phyloP scores from a whole-genome alignment of 495 filamentous ascomycete genomes.

The Penicillium robsamsonii region DNA sequence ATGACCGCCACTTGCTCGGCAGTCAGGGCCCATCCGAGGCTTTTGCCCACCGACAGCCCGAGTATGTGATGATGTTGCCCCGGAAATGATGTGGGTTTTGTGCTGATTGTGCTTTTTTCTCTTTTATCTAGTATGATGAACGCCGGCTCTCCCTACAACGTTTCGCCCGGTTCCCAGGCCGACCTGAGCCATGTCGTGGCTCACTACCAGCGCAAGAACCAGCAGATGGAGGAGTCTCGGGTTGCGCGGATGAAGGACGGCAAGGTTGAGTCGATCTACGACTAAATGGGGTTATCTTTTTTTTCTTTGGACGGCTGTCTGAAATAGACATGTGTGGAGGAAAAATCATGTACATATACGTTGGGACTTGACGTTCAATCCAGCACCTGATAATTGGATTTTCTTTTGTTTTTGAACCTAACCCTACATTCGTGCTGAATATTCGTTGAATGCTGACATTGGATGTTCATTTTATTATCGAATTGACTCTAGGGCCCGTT shows the following conservation, averaged over 20 bases:
- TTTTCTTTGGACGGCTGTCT: constrained; percentile 25
- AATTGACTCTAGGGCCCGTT: neutral
- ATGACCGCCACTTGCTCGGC: constrained; percentile 64
- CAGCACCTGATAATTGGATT: constrained; percentile 31
- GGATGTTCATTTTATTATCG: neutral
- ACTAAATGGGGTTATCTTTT: constrained; percentile 30
- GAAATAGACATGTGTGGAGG: constrained; percentile 29
- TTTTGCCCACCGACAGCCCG: constrained; percentile 60
- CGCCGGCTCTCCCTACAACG: constrained; percentile 59
- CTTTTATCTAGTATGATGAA: constrained; percentile 43
- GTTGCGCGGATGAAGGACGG: constrained; percentile 45
- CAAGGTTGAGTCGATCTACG: constrained; percentile 44
- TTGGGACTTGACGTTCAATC: constrained; percentile 28
- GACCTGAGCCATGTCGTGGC: constrained; percentile 60
- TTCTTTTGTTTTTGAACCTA: constrained; percentile 27
- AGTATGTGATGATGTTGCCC: constrained; percentile 52
- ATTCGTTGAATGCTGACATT: neutral
- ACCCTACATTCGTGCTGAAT: neutral
- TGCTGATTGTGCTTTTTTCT: neutral
- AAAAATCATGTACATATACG: constrained; percentile 46
- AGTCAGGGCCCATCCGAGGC: constrained; percentile 46
- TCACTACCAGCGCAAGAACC: constrained; percentile 60
- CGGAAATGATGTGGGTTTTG: neutral
- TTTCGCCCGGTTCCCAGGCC: constrained; percentile 57
- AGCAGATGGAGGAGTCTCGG: constrained; percentile 50